These are phyloP conservation scores for Prunus mongolica DNA, from an alignment of 306 rosid genomes.

Conservation along the genomic window DNA sequence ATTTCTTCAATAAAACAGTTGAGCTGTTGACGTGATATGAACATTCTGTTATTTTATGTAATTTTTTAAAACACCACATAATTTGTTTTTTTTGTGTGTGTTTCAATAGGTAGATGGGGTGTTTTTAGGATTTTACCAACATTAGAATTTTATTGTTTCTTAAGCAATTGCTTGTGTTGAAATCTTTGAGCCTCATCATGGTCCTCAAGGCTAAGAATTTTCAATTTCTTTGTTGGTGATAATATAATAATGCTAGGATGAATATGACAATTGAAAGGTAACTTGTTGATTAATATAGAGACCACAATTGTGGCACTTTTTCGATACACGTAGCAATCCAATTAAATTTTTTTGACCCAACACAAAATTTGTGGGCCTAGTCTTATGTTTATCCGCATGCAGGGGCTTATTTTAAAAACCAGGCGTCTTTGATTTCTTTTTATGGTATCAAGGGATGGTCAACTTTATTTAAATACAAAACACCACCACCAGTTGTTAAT, in stretches of 20 bases:
- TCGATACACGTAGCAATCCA: background rate
- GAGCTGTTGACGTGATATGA: too few species aligned
- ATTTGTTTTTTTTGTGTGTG: too few species aligned
- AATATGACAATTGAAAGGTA: background rate
- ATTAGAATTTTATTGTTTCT: background rate
- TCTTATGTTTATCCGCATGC: slow-evolving; percentile 34
- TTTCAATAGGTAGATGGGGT: background rate
- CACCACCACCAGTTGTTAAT: background rate
- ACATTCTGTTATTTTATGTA: too few species aligned
- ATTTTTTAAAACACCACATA: too few species aligned
- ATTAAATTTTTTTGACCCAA: background rate
- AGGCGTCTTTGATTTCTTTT: background rate
- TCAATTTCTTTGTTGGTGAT: background rate
- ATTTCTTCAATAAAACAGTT: accelerated
- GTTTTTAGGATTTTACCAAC: background rate
- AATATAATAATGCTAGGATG: background rate
- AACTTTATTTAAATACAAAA: slow-evolving; percentile 14
- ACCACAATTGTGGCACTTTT: background rate
- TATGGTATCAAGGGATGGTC: slow-evolving; percentile 22
- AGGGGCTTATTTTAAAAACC: background rate
- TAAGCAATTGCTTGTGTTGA: background rate
- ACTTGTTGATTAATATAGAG: background rate
- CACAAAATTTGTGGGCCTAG: slow-evolving; percentile 9
- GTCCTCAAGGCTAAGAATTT: background rate
- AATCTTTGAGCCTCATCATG: background rate